Evolutionary conservation across 2,329 filamentous ascomycete genomes (phyloP).

Genomic region (Alternaria sp.): DNA sequence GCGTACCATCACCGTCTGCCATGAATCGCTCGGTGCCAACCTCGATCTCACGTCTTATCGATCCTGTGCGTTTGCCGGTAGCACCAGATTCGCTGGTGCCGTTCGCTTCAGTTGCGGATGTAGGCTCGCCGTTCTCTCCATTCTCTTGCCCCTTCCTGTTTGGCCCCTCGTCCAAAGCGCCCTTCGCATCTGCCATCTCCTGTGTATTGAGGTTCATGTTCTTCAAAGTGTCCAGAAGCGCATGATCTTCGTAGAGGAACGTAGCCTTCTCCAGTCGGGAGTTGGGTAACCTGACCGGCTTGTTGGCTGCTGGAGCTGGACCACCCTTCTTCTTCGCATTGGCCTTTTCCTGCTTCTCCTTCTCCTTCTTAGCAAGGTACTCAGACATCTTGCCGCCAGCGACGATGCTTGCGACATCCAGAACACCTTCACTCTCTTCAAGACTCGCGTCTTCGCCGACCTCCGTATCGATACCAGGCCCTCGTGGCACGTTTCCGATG

Average conservation of each 20-base stretch:
- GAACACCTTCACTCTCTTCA: conserved; percentile 72
- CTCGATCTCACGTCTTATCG: conserved; percentile 69
- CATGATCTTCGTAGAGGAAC: conserved; percentile 76
- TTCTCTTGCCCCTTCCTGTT: conserved; percentile 49
- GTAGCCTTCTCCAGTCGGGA: conserved; percentile 71
- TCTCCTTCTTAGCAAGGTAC: conserved; percentile 82
- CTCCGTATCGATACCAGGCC: conserved; percentile 62
- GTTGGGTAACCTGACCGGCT: conserved; percentile 70
- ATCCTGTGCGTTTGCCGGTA: conserved; percentile 28
- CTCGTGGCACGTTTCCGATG: conserved; percentile 56
- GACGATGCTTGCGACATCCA: conserved; percentile 85
- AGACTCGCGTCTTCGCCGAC: conserved; percentile 59
- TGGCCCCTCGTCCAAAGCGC: conserved; percentile 57
- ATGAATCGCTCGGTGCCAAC: conserved; percentile 77
- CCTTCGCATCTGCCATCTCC: conserved; percentile 59
- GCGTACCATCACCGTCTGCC: conserved; percentile 68
- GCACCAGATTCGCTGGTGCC: conserved; percentile 26
- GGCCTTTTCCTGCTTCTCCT: conserved; percentile 73
- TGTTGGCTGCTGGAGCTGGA: conserved; percentile 67
- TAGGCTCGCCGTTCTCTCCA: conserved; percentile 36
- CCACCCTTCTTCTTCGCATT: conserved; percentile 64
- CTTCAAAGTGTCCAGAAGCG: conserved; percentile 61
- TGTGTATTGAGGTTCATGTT: conserved; percentile 56
- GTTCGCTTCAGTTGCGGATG: conserved; percentile 36
- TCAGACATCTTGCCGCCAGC: conserved; percentile 81